Conservation (phyloP, 345 rosid species). For the Camelina sativa region DNA sequence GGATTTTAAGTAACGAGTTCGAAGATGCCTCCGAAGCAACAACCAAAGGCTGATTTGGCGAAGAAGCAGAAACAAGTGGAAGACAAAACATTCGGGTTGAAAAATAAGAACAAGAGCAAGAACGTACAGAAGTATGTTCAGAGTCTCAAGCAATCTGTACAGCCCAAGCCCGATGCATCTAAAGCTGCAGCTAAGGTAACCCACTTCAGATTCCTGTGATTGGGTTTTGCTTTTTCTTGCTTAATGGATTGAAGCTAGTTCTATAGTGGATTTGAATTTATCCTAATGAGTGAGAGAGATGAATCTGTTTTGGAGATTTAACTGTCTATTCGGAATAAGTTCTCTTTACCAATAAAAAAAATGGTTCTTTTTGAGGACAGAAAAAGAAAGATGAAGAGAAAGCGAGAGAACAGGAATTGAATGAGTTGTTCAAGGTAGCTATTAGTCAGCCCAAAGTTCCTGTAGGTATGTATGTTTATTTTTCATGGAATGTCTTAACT, state of each 20-base stretch:
- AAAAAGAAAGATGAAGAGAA: conserved; percentile 98
- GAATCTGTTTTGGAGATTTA: too few relatives aligned
- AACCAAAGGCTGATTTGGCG: conserved; percentile 81
- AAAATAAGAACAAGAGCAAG: conserved; percentile 95
- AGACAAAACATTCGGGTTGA: conserved; percentile 93
- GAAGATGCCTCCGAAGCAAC: conserved; percentile 92
- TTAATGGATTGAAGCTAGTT: conserved; percentile 16
- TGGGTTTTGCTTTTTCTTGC: conserved; percentile 14
- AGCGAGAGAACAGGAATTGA: conserved; percentile 92
- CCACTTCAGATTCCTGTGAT: neutral
- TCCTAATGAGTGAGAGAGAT: neutral
- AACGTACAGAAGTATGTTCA: conserved; percentile 95
- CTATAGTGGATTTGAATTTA: conserved; percentile 11
- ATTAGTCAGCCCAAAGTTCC: conserved; percentile 98
- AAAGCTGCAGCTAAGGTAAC: conserved; percentile 80
- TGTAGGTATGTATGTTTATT: conserved; percentile 49
- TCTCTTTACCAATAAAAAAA: neutral
- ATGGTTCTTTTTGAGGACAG: conserved; percentile 48
- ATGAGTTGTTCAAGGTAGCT: conserved; percentile 89
- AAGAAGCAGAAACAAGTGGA: conserved; percentile 94
- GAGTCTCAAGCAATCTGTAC: conserved; percentile 74
- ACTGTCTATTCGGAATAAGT: too few relatives aligned
- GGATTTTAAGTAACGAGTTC: neutral
- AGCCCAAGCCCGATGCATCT: conserved; percentile 71
- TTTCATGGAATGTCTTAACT: neutral